Evolutionary conservation across 2,329 filamentous ascomycete species (phyloP).

Genomic region (Penicillium sp.): DNA sequence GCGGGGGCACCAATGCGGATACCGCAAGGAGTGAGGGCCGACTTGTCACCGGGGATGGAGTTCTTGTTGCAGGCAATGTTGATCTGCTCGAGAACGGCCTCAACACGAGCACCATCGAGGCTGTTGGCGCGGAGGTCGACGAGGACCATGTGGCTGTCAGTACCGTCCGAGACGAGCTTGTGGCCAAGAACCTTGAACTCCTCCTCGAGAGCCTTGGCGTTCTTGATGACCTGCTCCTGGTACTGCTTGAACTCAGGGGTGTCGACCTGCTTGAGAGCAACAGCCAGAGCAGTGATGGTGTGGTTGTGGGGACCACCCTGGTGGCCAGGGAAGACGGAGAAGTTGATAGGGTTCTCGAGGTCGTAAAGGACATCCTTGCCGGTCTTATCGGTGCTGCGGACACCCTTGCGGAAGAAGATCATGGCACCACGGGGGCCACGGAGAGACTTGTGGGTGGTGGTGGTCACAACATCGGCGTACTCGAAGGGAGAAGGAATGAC

Average conservation of each 20-base stretch:
- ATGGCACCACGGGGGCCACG: conserved; percentile 92
- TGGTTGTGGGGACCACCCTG: conserved; percentile 99
- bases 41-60: conserved; percentile 95
- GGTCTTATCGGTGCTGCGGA: conserved; percentile 80
- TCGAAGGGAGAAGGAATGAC: conserved; percentile 88
- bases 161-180: conserved; percentile 87
- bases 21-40: conserved; percentile 87
- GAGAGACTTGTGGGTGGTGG: conserved; percentile 96
- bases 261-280: conserved; percentile 91
- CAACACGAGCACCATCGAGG: conserved; percentile 87
- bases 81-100: conserved; percentile 94
- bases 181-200: conserved; percentile 71
- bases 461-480: conserved; percentile 91
- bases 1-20: conserved; percentile 95
- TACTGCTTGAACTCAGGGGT: conserved; percentile 87
- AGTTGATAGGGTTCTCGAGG: conserved; percentile 90
- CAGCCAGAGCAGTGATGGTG: conserved; percentile 92
- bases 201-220: conserved; percentile 80
- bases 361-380: conserved; percentile 85
- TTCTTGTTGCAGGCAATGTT: conserved; percentile 99
- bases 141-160: conserved; percentile 95
- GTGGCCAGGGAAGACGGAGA: conserved; percentile 95
- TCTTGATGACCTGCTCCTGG: conserved; percentile 84
- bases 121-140: conserved; percentile 84
- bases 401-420: conserved; percentile 97